phyloP scores from a whole-genome alignment of 441 rosid genomes.

The Melastoma candidum region DNA sequence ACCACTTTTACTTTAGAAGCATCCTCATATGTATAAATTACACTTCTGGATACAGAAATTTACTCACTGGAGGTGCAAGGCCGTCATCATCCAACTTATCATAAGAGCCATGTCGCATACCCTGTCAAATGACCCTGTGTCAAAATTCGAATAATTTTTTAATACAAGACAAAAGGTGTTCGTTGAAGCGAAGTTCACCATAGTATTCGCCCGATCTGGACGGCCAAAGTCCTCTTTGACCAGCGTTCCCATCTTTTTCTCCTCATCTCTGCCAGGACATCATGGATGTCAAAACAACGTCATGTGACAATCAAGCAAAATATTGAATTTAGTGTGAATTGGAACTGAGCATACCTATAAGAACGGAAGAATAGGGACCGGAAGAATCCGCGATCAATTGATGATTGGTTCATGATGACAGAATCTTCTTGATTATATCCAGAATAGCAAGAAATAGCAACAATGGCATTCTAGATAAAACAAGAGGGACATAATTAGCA shows the following conservation, averaged over 20 bases:
- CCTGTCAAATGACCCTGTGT: conserved; percentile 36
- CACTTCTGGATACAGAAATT: too few species aligned
- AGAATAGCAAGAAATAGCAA: conserved; percentile 93
- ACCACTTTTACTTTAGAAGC: background rate
- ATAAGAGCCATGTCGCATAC: conserved; percentile 98
- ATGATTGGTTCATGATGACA: conserved; percentile 98
- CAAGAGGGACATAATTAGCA: conserved; percentile 10
- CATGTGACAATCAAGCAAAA: too few species aligned
- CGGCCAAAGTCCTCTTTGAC: conserved; percentile 98
- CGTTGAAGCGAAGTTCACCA: conserved; percentile 37
- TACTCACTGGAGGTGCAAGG: conserved; percentile 94
- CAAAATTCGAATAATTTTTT: conserved; percentile 3
- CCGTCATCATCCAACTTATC: conserved; percentile 98
- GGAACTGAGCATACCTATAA: conserved; percentile 38
- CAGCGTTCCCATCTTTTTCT: conserved; percentile 99
- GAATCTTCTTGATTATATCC: conserved; percentile 99
- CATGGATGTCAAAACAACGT: too few species aligned
- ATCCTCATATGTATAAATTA: too few species aligned
- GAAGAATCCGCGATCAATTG: conserved; percentile 96
- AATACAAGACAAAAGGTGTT: conserved; percentile 1
- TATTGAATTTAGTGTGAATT: conserved; percentile 35
- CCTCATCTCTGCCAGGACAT: conserved; percentile 28
- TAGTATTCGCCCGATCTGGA: conserved; percentile 82
- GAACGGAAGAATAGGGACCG: conserved; percentile 95
- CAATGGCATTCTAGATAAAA: conserved; percentile 77